phyloP scores from a whole-genome alignment of 108 stramenopile species.

The Parietichytrium sp. region DNA sequence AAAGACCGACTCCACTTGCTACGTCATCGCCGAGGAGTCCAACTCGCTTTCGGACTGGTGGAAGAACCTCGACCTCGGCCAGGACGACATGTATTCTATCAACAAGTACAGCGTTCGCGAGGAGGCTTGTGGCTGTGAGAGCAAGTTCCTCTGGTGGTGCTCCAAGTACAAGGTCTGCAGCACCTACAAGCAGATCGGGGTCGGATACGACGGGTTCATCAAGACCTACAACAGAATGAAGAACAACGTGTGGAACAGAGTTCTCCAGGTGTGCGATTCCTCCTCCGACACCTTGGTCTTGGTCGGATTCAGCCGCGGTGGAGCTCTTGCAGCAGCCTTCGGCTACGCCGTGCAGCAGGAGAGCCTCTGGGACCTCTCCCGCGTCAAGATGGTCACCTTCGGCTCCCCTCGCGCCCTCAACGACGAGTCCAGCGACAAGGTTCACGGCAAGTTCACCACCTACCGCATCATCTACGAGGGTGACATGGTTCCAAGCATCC shows the following conservation, averaged over 20 bases:
- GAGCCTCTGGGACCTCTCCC: background rate
- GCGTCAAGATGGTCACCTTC: slow-evolving; percentile 4
- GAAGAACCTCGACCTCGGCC: slow-evolving; percentile 10
- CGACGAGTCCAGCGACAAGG: background rate
- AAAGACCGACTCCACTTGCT: background rate
- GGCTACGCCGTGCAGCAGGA: slow-evolving; percentile 28
- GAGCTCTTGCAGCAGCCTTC: background rate
- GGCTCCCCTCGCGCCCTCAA: background rate
- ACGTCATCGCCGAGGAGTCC: background rate
- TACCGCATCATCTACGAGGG: background rate
- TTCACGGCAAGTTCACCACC: slow-evolving; percentile 9
- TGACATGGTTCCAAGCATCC: background rate
- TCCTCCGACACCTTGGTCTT: background rate
- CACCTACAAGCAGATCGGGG: background rate
- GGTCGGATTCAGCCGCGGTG: slow-evolving; percentile 19
- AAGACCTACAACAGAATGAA: slow-evolving; percentile 30
- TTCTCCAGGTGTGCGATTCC: background rate
- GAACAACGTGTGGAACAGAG: background rate
- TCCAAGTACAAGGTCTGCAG: background rate
- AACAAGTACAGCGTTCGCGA: background rate
- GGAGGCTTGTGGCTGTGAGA: background rate
- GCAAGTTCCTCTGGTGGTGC: background rate
- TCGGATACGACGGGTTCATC: background rate
- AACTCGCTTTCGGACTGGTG: background rate
- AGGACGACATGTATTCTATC: background rate